Evolutionary conservation across 305 asterid genomes (phyloP), one percentile per base, ranked within the genome.

Genomic region (Solanum hybrid): DNA sequence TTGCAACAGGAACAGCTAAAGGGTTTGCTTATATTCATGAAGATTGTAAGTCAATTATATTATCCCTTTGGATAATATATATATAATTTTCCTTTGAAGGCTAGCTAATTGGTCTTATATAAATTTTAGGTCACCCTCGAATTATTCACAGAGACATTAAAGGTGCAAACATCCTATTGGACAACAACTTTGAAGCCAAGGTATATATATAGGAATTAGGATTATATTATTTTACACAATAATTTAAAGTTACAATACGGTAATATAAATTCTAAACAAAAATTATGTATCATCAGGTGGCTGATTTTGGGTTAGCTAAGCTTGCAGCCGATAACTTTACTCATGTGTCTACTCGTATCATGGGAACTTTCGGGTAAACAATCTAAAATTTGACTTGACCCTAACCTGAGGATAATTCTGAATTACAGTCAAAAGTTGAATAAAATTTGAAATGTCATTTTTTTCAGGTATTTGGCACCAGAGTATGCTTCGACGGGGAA

Each of bases 11-110:
- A 40, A 82, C 99, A 83, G 99, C 99, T 22, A 97, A 96, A 92
- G 98, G 99, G n/a, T 97, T 97, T 78, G 96, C 99, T 88, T 97
- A 97, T 91, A 96, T 97, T 75, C 99, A 97, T 74, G 98, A 97
- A 90, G 98, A 97, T 88, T 97, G 99, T 97, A 91, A 89, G 95
- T 91, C 37, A 5, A 61, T 51, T 51, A 51, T 40, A 51, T 51
- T 31, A 16, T 33, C 28, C 13, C 28, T 8, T 64, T 22, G 28
- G 73, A 22, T 64, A 9, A 64, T 64, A 61, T 61, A 64, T 33
- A 33, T 64, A 64, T 64, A 64, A 11, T 71, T 71, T 71, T 71
- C 75, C 31, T 76, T 84, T 86, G 61, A 10, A 14, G 74, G 46
- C 29, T 36, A 76, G 46, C 10, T 36, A 86, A 85, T n/a, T 74